Evolutionary conservation across 495 filamentous ascomycete species (phyloP).

Genomic region (Penicillium subrubescens): DNA sequence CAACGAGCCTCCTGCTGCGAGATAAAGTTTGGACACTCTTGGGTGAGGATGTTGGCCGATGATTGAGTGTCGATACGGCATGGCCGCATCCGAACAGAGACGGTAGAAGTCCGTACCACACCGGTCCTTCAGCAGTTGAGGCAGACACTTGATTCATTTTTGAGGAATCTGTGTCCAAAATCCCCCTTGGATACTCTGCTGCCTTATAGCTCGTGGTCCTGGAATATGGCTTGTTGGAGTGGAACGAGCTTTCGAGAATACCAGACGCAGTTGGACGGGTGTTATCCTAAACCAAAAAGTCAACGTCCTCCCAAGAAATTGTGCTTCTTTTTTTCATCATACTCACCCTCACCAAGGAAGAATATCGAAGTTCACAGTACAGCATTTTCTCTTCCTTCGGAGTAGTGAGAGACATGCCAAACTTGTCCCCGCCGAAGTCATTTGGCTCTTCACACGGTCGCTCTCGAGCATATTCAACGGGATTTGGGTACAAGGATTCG

Average conservation of each 20-base stretch:
- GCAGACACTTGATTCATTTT: constrained; percentile 7
- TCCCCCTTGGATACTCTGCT: not conserved
- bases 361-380: constrained; percentile 37
- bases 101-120: constrained; percentile 23
- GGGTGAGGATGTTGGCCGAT: constrained; percentile 48
- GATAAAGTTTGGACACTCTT: constrained; percentile 39
- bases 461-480: constrained; percentile 26
- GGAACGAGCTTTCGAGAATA: not conserved
- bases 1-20: constrained; percentile 45
- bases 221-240: no score
- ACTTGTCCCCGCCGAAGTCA: constrained; percentile 40
- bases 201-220: not conserved
- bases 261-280: constrained; percentile 7
- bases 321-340: constrained; percentile 24
- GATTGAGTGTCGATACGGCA: constrained; percentile 49
- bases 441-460: constrained; percentile 38
- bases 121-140: not conserved
- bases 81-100: constrained; percentile 41
- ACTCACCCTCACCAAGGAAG: constrained; percentile 36
- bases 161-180: not conserved
- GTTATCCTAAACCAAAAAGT: constrained; percentile 7
- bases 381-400: constrained; percentile 29
- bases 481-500: constrained; percentile 26
- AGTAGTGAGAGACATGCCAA: constrained; percentile 41
- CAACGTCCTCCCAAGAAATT: not conserved